Conservation (phyloP, 768 basidiomycete species). For the Leccinellum luteum region DNA sequence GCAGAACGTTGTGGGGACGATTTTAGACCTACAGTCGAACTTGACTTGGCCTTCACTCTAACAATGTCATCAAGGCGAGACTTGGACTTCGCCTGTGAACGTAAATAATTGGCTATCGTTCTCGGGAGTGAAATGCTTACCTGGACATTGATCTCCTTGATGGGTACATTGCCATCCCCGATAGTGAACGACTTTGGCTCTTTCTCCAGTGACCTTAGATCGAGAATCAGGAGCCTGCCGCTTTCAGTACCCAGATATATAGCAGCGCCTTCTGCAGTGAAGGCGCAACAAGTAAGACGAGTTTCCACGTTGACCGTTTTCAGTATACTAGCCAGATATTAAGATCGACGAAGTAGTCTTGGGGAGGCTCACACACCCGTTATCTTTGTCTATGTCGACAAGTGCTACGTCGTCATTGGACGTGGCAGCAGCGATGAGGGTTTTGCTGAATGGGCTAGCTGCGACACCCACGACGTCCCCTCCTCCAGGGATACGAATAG, state of each 20-base stretch:
- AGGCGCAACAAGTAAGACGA: slow-evolving; percentile 56
- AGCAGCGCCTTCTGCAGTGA: slow-evolving; percentile 67
- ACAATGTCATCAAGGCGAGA: background rate
- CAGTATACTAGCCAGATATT: slow-evolving; percentile 44
- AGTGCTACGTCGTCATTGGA: slow-evolving; percentile 53
- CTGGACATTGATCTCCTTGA: slow-evolving; percentile 58
- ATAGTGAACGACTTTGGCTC: slow-evolving; percentile 54
- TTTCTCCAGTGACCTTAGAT: slow-evolving; percentile 64
- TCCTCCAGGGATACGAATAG: slow-evolving; percentile 45
- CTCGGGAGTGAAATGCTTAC: slow-evolving; percentile 32
- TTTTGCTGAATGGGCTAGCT: slow-evolving; percentile 77
- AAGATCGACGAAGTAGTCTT: background rate
- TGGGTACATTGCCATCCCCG: slow-evolving; percentile 43
- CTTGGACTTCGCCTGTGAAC: slow-evolving; percentile 19
- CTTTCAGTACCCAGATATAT: slow-evolving; percentile 64
- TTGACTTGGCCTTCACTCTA: slow-evolving; percentile 10
- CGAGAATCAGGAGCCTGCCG: slow-evolving; percentile 62
- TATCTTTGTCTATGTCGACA: slow-evolving; percentile 74
- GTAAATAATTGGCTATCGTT: background rate
- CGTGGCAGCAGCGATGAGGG: slow-evolving; percentile 58
- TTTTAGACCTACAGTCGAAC: slow-evolving; percentile 5
- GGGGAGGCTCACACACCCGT: slow-evolving; percentile 44
- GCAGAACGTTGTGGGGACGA: slow-evolving; percentile 9
- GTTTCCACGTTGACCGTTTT: slow-evolving; percentile 54
- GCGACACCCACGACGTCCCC: slow-evolving; percentile 56